These are phyloP conservation scores for Iodosphaeria phyllophila DNA, from an alignment of 2,329 filamentous ascomycete species.

Conservation along the genomic window DNA sequence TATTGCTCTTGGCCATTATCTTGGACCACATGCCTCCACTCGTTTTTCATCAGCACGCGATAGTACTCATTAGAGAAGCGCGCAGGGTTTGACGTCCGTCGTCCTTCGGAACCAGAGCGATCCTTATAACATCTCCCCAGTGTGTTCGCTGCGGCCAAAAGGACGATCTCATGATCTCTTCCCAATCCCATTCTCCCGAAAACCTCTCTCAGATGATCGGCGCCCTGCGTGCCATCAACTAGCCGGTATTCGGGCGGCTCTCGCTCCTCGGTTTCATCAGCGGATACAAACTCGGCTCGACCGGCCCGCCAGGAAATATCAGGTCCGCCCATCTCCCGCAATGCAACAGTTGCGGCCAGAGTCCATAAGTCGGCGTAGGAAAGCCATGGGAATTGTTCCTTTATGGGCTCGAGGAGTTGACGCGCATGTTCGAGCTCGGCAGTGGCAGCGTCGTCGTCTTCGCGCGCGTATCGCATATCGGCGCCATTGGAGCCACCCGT, in stretches of 20 bases:
- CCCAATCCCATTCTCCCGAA: constrained; percentile 95
- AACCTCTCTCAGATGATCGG: constrained; percentile 69
- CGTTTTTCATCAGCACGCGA: constrained; percentile 13
- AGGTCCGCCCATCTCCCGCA: constrained; percentile 41
- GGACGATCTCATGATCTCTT: constrained; percentile 90
- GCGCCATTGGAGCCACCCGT: constrained; percentile 47
- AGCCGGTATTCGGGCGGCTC: constrained; percentile 39
- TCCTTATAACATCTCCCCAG: constrained; percentile 46
- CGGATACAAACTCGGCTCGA: constrained; percentile 40
- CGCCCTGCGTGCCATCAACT: constrained; percentile 61
- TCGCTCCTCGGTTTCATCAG: constrained; percentile 41
- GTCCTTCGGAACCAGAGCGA: constrained; percentile 15
- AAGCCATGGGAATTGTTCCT: constrained; percentile 39
- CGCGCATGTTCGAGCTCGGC: constrained; percentile 44
- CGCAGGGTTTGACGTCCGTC: constrained; percentile 18
- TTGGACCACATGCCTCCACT: constrained; percentile 12
- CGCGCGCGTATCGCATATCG: constrained; percentile 45
- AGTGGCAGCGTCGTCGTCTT: constrained; percentile 42
- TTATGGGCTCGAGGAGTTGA: constrained; percentile 44
- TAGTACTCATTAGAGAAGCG: constrained; percentile 19
- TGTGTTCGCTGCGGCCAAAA: constrained; percentile 67
- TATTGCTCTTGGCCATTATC: constrained; percentile 24
- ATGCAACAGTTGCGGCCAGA: constrained; percentile 36
- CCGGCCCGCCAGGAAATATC: constrained; percentile 35
- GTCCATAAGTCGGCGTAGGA: constrained; percentile 50